Evolutionary conservation across 2,329 filamentous ascomycete genomes (phyloP), one percentile per base, ranked within the genome.

Genomic region (Ophiostoma novo-ulmi): DNA sequence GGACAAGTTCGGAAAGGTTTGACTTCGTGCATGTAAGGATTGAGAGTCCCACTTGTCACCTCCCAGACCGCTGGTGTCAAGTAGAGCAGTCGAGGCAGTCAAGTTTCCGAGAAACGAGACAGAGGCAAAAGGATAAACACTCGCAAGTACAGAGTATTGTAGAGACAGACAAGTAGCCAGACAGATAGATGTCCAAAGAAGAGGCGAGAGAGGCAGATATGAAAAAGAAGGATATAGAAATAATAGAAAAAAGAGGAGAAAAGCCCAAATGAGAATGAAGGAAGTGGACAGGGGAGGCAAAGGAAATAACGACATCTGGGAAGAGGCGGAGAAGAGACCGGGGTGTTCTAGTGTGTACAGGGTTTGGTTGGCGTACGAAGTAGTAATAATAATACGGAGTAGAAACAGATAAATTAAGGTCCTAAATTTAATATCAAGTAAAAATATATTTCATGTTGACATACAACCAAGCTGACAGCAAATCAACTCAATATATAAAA

Each of bases 31-130:
- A 52, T 39, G 36, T n/a, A 39, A 36, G 48, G 61, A 52, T 35
- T 38, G 63, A 61, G 69, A 52, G 48, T 39, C 52, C 69, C 64
- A 70, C 36, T 48, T 48, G 61, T 31, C 52, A 39, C 66, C 41
- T 68, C 65, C 64, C 70, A 70, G 39, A 39, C 65, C 31, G 66
- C 65, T 68, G 65, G 65, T 68, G 66, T 39, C 52, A 52, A 20
- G 41, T 20, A 44, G n/a, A 48, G 44, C 17, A 48, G 13, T 14
- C 4, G 5, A 31, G 31, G 41, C 17, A 48, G 66, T 39, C 65
- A 39, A 20, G 52, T 41, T 65, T 31, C 39, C 68, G 39, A 26
- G 22, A 35, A 31, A 38, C 26, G 20, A 55, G 35, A 63, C 58
- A 8, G 38, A 48, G 44, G 44, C 44, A 48, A 48, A 48, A 48